These are phyloP conservation scores for Penicillium sp. DNA, from an alignment of 2,329 filamentous ascomycete species.

Conservation along the genomic window DNA sequence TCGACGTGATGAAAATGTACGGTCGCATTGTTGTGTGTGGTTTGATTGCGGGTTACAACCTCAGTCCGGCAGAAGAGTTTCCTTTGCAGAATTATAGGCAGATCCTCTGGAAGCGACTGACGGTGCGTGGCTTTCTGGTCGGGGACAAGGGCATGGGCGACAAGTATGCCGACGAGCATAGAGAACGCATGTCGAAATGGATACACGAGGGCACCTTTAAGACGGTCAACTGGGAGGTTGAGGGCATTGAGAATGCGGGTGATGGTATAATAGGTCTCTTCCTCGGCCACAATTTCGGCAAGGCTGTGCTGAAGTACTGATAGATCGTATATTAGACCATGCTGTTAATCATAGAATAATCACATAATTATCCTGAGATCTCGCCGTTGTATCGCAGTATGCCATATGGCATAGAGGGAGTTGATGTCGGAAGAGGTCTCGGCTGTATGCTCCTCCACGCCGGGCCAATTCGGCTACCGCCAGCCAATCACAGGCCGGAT, in stretches of 20 bases:
- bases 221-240: conserved; percentile 63
- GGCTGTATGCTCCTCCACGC: conserved; percentile 17
- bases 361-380: neutral
- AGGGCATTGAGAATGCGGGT: conserved; percentile 72
- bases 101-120: conserved; percentile 64
- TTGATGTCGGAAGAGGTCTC: neutral
- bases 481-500: conserved; percentile 32
- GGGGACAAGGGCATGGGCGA: conserved; percentile 61
- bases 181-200: conserved; percentile 72
- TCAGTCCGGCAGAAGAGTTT: conserved; percentile 50
- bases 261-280: conserved; percentile 73
- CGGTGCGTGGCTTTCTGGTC: conserved; percentile 73
- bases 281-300: conserved; percentile 77
- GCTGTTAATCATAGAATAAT: neutral
- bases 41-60: conserved; percentile 78
- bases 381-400: no score
- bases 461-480: conserved; percentile 38
- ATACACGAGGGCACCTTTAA: conserved; percentile 71
- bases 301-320: conserved; percentile 69
- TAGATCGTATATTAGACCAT: neutral
- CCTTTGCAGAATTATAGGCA: conserved; percentile 63
- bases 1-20: conserved; percentile 59
- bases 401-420: neutral
- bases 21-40: conserved; percentile 64
- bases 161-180: conserved; percentile 65